Conservation (phyloP, 345 rosid species). For the Populus tremula region DNA sequence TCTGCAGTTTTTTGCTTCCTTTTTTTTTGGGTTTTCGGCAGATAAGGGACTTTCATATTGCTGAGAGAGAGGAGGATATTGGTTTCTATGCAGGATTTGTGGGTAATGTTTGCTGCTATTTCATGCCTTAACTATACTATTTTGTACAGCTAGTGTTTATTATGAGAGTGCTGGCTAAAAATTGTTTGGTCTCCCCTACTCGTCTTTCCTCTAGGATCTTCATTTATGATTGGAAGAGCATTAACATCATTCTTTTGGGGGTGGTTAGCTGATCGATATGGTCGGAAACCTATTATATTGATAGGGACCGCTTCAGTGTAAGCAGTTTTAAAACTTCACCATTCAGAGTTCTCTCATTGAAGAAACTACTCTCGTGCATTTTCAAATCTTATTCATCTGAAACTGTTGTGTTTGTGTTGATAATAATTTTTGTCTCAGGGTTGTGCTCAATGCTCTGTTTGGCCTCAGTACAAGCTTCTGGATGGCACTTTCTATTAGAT, state of each 20-base stretch:
- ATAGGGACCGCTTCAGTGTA: constrained; percentile 22
- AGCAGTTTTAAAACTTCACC: neutral
- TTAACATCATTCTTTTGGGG: constrained; percentile 25
- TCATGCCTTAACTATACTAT: neutral
- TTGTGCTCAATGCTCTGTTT: constrained; percentile 18
- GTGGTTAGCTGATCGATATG: constrained; percentile 26
- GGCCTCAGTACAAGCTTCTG: constrained; percentile 27
- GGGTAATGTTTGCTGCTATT: constrained; percentile 4
- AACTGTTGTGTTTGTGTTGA: too few relatives aligned
- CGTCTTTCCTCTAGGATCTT: constrained; percentile 11
- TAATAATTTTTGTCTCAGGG: constrained; percentile 11
- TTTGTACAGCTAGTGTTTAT: neutral
- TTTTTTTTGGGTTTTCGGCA: neutral
- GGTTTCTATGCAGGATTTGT: constrained; percentile 27
- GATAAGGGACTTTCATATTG: constrained; percentile 22
- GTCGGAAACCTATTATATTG: constrained; percentile 24
- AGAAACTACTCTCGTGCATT: neutral
- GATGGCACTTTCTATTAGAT: constrained; percentile 21
- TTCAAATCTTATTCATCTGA: neutral
- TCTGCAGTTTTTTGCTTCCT: neutral
- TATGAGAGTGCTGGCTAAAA: neutral
- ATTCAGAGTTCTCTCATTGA: neutral
- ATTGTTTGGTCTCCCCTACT: too few relatives aligned
- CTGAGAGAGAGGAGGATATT: constrained; percentile 27
- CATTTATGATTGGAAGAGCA: constrained; percentile 30